These are phyloP conservation scores for Vigna nakashimae DNA, from an alignment of 306 rosid genomes.

Conservation along the genomic window DNA sequence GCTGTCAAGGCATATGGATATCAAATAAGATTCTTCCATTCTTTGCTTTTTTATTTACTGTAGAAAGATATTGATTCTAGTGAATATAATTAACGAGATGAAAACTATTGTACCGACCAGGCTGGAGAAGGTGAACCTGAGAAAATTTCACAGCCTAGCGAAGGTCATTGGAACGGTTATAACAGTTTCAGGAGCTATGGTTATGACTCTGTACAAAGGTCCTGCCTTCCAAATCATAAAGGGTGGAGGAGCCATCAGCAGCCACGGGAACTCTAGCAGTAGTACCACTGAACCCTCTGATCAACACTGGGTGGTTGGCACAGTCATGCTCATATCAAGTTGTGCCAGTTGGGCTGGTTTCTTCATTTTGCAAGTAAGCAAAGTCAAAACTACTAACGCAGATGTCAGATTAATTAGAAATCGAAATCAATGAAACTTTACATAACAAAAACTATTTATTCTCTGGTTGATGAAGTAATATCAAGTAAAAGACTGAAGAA, in stretches of 20 bases:
- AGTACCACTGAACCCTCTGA: constrained; percentile 44
- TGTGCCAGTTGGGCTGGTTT: constrained; percentile 85
- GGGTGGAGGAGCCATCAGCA: constrained; percentile 48
- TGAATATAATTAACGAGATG: constrained; percentile 14
- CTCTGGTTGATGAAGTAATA: too few species aligned
- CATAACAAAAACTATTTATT: too few species aligned
- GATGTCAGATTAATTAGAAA: too few species aligned
- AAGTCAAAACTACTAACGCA: not conserved
- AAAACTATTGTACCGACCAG: constrained; percentile 42
- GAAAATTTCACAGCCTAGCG: constrained; percentile 73
- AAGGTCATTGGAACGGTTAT: constrained; percentile 84
- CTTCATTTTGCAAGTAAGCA: constrained; percentile 89
- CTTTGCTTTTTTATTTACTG: not conserved
- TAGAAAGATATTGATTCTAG: constrained; percentile 9
- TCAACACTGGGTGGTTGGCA: constrained; percentile 79
- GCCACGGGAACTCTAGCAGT: constrained; percentile 26
- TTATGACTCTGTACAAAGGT: constrained; percentile 97
- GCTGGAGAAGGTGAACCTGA: constrained; percentile 79
- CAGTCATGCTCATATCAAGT: constrained; percentile 72
- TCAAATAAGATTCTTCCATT: constrained; percentile 41
- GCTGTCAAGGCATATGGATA: constrained; percentile 13
- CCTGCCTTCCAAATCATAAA: constrained; percentile 66
- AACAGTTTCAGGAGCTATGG: constrained; percentile 93
- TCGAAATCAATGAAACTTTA: too few species aligned
- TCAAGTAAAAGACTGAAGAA: too few species aligned